Base-by-base conservation (phyloP, 2,329 filamentous ascomycete species). In the Monilinia laxa region DNA sequence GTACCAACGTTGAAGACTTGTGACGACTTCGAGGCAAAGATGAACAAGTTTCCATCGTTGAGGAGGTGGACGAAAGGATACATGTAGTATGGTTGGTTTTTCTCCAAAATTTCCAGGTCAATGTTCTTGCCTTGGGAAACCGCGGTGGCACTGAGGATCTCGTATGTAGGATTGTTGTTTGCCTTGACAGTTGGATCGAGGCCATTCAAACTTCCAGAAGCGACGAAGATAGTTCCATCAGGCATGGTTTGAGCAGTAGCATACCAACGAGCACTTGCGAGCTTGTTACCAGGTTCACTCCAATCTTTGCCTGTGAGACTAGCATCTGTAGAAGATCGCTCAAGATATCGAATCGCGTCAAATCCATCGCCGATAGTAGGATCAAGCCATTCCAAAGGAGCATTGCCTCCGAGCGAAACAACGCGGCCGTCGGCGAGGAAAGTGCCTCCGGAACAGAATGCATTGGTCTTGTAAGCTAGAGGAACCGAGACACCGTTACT, bases 161-260 rank as follows among this genome's bases (percentile, higher is more conserved):
- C 85, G 73, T 86, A 87, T 2, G 85, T 88, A 3, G 85, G 85
- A 72, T 88, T 87, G 78, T 87, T 87, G 78, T 88, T 87, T 58
- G 80, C 77, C 4, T 76, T 75, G 66, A 82, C 79, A 10, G 79
- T 80, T 31, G 84, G 84, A 72, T 86, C 82, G 42, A 86, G 79
- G 56, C 84, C 85, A 71, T 87, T 88, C 68, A 84, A 75, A 72
- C 82, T 85, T 66, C 86, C 86, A 58, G 85, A 86, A 16, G 83
- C 84, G 57, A 89, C 85, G 68, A 88, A 85, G 51, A 88, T 76
- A 35, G 75, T 80, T 55, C 83, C 82, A 72, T 88, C 84, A 14
- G 81, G 79, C 78, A 89, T 79, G 16, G 81, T 85, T 75, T 87
- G 85, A 28, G 81, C 84, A 28, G 83, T 83, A 5, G 86, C 81